Evolutionary conservation across 768 basidiomycete genomes (phyloP), one percentile per base, ranked within the genome.

Genomic region (Tephrocybe sp.): DNA sequence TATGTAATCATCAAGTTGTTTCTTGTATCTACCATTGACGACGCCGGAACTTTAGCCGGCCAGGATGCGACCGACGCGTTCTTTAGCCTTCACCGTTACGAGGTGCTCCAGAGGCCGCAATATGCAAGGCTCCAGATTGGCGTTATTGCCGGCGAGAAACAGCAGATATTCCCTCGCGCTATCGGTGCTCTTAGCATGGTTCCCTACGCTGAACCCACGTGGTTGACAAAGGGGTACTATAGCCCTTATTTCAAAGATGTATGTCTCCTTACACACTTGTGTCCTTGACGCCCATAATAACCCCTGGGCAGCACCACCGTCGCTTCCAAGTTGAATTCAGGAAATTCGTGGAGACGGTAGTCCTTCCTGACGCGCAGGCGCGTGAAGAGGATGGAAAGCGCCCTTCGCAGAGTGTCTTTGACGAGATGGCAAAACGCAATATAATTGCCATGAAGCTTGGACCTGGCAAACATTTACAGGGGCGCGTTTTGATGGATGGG

Each of bases 151-250:
- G 90, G 83, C 40, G 76, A 88, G 70, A 66, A 78, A 73, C 51
- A 79, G 92, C 39, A 62, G 72, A 43, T 65, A 72, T 39, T 43
- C 39, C 14, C 8, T 16, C 23, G 77, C 72, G 16, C 65, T 69
- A 61, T 69, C 5, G 92, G 90, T 13, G 77, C 75, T 46, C 58
- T 89, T 44, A 89, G 87, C 56, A 70, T 72, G 35, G 85, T 96
- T 0, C 94, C 95, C 0, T 96, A 94, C 66, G 91, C 83, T 0
- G 95, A 97, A 64, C 89, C 94, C 5, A 85, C 83, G 2, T 96
- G 92, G 89, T 68, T 94, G 42, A 71, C 76, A n/a, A 50, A 61
- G 13, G 88, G 84, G 11, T 93, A 82, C 72, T 74, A 85, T 61
- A 80, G 66, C 80, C 94, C 73, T 54, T 89, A 64, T 80, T 97